phyloP scores from a whole-genome alignment of 768 basidiomycete species.

The Pleurotus giganteus region DNA sequence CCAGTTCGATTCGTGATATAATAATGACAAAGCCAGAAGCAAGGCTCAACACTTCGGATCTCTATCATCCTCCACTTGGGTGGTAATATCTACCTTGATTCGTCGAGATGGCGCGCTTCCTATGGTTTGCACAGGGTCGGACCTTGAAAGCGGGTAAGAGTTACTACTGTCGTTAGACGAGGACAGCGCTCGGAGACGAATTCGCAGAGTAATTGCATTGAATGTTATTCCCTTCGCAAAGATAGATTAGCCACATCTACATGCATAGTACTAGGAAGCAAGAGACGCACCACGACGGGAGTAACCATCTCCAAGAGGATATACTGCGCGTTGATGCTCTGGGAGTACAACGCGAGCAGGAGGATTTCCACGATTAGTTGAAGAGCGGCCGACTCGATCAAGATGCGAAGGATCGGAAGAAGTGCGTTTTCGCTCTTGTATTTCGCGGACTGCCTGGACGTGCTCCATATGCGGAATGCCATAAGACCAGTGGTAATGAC shows the following conservation, averaged over 20 bases:
- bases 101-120: not conserved
- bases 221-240: not conserved
- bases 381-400: conserved; percentile 18
- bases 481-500: conserved; percentile 19
- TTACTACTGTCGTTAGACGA: not conserved
- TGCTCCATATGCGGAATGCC: conserved; percentile 19
- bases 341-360: conserved; percentile 15
- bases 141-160: not conserved
- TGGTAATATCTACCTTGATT: conserved; percentile 3
- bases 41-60: not conserved
- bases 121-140: conserved; percentile 4
- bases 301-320: conserved; percentile 17
- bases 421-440: conserved; percentile 10
- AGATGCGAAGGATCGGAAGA: conserved; percentile 14
- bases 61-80: not conserved
- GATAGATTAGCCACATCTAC: not conserved
- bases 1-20: not conserved
- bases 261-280: too few species aligned
- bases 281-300: conserved; percentile 12
- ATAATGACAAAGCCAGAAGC: not conserved
- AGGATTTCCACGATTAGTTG: conserved; percentile 18
- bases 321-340: conserved; percentile 18
- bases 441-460: conserved; percentile 9
- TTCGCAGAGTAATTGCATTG: not conserved
- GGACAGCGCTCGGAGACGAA: not conserved